phyloP scores from a whole-genome alignment of 2,329 filamentous ascomycete genomes.

The Remersonia thermophila region DNA sequence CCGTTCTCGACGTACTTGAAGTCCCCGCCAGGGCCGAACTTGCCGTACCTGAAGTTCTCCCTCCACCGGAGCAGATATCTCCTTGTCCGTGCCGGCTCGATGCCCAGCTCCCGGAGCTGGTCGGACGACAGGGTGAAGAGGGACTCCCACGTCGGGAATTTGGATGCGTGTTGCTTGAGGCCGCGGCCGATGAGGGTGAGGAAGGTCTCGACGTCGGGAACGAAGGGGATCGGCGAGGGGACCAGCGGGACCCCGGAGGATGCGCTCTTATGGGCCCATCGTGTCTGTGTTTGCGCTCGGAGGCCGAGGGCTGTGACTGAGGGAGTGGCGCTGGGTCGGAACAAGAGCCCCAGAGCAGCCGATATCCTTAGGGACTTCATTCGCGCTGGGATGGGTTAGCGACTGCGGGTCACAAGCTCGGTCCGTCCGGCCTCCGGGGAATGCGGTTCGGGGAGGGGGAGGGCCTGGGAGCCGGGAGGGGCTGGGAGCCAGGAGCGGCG shows the following conservation, averaged over 20 bases:
- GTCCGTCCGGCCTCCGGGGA: too few relatives aligned
- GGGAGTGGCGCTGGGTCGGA: constrained; percentile 21
- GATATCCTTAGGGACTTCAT: constrained; percentile 22
- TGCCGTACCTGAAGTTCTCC: constrained; percentile 66
- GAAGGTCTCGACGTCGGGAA: constrained; percentile 76
- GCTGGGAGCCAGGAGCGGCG: background rate
- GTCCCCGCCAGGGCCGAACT: constrained; percentile 74
- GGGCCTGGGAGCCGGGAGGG: background rate
- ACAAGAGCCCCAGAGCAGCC: constrained; percentile 18
- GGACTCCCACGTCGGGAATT: constrained; percentile 82
- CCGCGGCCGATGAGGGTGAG: constrained; percentile 83
- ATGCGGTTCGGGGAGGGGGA: too few relatives aligned
- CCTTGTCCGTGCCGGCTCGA: constrained; percentile 73
- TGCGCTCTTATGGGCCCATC: constrained; percentile 32
- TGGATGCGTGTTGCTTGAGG: constrained; percentile 67
- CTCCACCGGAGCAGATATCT: constrained; percentile 81
- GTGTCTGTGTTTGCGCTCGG: constrained; percentile 21
- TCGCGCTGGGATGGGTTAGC: constrained; percentile 10
- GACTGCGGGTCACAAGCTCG: background rate
- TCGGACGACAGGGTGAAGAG: constrained; percentile 70
- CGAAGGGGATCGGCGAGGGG: constrained; percentile 68
- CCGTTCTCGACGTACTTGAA: constrained; percentile 55
- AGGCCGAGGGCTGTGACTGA: constrained; percentile 13
- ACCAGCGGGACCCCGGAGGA: constrained; percentile 27
- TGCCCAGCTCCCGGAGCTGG: constrained; percentile 70